Evolutionary conservation across 2,329 filamentous ascomycete species (phyloP).

Genomic region (Diaporthe amygdali): DNA sequence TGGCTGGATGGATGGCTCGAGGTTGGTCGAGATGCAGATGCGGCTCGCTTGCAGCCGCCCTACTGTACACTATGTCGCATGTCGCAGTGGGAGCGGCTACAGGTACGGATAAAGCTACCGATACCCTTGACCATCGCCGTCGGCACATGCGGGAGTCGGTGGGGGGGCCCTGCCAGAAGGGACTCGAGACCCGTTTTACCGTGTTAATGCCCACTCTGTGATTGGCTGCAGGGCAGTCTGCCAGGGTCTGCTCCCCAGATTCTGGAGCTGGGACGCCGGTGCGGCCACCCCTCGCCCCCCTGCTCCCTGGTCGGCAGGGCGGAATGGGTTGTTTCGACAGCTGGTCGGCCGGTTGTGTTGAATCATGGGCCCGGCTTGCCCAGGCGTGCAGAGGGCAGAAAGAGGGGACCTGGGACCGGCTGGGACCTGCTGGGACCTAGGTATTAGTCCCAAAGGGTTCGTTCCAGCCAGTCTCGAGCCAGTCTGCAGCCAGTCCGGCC

Average conservation of each 20-base stretch:
- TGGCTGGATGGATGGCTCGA: neutral
- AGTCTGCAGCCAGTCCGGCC: conserved; percentile 13
- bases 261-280: conserved; percentile 21
- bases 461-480: neutral
- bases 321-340: conserved; percentile 8
- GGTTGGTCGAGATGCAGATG: neutral
- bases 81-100: neutral
- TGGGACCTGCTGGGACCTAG: no score
- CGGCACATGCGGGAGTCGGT: conserved; percentile 26
- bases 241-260: conserved; percentile 23
- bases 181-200: conserved; percentile 14
- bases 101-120: neutral
- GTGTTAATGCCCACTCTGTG: conserved; percentile 22
- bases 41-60: neutral
- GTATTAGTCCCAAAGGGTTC: neutral
- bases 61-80: neutral
- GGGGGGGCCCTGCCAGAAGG: conserved; percentile 6
- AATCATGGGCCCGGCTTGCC: conserved; percentile 14
- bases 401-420: neutral
- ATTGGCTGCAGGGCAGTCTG: conserved; percentile 14
- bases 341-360: conserved; percentile 2
- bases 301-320: neutral
- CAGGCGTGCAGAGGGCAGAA: neutral
- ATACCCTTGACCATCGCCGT: conserved; percentile 33
- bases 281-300: neutral